Conservation (phyloP, 2,329 filamentous ascomycete species). For the Lecanosticta acicola region DNA sequence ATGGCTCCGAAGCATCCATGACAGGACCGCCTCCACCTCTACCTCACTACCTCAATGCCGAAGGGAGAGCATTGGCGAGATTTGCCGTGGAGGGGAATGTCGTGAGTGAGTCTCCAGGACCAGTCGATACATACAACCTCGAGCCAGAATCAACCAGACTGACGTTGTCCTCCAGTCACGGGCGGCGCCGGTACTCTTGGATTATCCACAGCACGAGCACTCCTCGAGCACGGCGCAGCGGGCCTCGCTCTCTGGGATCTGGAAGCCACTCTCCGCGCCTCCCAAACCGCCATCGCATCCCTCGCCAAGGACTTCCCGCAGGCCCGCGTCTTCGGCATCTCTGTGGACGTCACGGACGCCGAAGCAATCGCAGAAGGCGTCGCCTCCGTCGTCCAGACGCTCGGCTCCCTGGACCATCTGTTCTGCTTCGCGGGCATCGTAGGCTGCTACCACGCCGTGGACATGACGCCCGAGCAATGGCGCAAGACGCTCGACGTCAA, state of each 20-base stretch:
- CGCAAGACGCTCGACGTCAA: slow-evolving; percentile 64
- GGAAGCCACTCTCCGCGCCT: slow-evolving; percentile 37
- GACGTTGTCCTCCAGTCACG: slow-evolving; percentile 52
- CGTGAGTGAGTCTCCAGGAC: slow-evolving; percentile 40
- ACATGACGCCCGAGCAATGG: slow-evolving; percentile 56
- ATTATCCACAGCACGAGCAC: slow-evolving; percentile 52
- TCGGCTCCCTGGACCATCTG: slow-evolving; percentile 52
- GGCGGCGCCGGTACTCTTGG: slow-evolving; percentile 62
- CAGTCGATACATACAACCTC: slow-evolving; percentile 1
- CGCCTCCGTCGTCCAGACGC: slow-evolving; percentile 34
- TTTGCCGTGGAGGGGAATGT: slow-evolving; percentile 51
- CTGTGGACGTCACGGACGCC: slow-evolving; percentile 57
- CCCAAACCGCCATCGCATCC: slow-evolving; percentile 39
- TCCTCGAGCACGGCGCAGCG: slow-evolving; percentile 62
- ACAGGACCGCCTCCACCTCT: slow-evolving; percentile 43
- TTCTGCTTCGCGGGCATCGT: slow-evolving; percentile 66
- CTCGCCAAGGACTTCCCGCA: slow-evolving; percentile 53
- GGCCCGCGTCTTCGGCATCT: slow-evolving; percentile 45
- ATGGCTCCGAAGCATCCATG: slow-evolving; percentile 37
- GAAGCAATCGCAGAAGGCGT: slow-evolving; percentile 43
- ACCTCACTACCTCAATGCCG: slow-evolving; percentile 38
- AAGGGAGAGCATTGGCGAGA: slow-evolving; percentile 42
- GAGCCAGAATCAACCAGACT: no score
- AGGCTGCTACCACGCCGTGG: slow-evolving; percentile 54
- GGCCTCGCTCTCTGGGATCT: slow-evolving; percentile 59